Conservation (phyloP, 2,329 filamentous ascomycete genomes). For the Phialocephala subalpina region DNA sequence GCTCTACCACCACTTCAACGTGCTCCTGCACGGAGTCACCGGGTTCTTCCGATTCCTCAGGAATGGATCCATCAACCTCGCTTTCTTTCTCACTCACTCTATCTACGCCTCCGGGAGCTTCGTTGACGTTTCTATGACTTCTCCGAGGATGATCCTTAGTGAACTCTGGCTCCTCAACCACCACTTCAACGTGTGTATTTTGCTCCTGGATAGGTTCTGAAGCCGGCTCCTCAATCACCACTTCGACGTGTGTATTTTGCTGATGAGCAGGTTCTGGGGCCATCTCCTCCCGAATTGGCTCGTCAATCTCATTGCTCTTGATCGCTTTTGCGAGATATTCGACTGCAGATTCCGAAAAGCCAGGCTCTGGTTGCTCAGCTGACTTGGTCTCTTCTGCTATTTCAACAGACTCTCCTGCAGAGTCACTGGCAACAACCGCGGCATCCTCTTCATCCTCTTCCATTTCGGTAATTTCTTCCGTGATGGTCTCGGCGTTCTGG, state of each 20-base stretch:
- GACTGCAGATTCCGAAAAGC: not conserved
- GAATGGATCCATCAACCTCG: not conserved
- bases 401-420: not conserved
- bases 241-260: too few relatives aligned
- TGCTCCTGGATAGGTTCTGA: too few relatives aligned
- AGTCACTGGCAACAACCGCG: not conserved
- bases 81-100: not conserved
- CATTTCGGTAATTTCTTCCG: not conserved
- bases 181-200: too few relatives aligned
- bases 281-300: too few relatives aligned
- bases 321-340: not conserved
- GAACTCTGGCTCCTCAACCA: not conserved
- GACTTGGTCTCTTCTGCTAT: not conserved
- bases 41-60: not conserved
- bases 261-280: too few relatives aligned
- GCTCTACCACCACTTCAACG: not conserved
- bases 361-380: not conserved
- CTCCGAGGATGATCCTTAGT: conserved; percentile 1
- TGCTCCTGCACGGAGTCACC: not conserved
- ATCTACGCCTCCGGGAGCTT: not conserved
- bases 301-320: not conserved
- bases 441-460: not conserved
- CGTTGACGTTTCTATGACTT: not conserved
- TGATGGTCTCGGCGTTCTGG: not conserved
- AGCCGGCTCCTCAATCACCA: too few relatives aligned